Evolutionary conservation across 2,329 filamentous ascomycete species (phyloP).

Genomic region (Metarhizium rileyi): DNA sequence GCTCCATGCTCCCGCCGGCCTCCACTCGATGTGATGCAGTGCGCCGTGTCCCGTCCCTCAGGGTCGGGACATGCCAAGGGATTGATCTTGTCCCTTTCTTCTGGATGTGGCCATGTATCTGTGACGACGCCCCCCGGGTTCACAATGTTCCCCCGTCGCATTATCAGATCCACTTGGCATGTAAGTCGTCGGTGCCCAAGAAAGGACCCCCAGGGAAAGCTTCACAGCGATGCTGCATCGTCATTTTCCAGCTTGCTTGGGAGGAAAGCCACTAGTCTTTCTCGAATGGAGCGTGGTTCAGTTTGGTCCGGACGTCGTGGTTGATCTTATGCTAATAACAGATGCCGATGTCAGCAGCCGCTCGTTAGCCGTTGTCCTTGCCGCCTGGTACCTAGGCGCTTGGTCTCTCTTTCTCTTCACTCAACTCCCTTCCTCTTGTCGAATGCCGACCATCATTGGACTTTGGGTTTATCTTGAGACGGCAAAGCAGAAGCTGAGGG

Average conservation of each 20-base stretch:
- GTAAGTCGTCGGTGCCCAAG: neutral
- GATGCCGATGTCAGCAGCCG: neutral
- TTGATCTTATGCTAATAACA: neutral
- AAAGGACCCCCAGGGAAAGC: neutral
- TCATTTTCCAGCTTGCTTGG: neutral
- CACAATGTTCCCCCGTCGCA: neutral
- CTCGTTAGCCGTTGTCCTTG: neutral
- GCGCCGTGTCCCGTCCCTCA: neutral
- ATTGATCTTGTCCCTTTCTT: neutral
- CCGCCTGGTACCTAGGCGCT: neutral
- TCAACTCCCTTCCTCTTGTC: neutral
- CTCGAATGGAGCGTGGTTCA: neutral
- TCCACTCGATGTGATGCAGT: neutral
- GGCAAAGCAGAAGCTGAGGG: neutral
- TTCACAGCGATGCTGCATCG: neutral
- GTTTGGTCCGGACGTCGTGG: neutral
- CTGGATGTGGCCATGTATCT: neutral
- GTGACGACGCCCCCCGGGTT: neutral
- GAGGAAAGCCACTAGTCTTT: neutral
- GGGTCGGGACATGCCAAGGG: neutral
- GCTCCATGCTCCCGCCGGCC: neutral
- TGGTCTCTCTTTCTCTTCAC: neutral
- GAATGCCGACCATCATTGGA: neutral
- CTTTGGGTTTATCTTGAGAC: neutral
- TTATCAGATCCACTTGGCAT: neutral